Conservation (phyloP, 2,329 filamentous ascomycete species). For the Fusarium buxicola region DNA sequence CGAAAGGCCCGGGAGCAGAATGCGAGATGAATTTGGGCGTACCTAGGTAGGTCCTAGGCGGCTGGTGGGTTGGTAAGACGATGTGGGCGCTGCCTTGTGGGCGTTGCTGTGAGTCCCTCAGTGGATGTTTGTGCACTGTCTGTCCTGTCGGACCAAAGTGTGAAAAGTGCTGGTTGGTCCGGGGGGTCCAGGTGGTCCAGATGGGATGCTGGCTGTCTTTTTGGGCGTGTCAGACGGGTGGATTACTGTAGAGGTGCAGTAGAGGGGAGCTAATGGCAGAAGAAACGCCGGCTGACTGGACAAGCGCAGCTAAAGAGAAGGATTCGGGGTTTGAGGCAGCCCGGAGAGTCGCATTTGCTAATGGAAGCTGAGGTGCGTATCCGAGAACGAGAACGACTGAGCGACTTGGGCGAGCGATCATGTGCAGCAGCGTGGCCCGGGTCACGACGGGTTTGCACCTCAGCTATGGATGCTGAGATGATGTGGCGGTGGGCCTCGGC, state of each 20-base stretch:
- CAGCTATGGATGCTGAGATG: conserved; percentile 24
- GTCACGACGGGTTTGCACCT: conserved; percentile 25
- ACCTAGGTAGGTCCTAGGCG: conserved; percentile 2
- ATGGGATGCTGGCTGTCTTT: conserved; percentile 2
- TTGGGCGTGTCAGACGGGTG: conserved; percentile 33
- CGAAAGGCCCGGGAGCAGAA: conserved; percentile 38
- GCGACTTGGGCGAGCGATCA: conserved; percentile 3
- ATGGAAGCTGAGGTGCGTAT: conserved; percentile 18
- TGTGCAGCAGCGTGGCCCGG: conserved; percentile 20
- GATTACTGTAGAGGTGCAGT: conserved; percentile 13
- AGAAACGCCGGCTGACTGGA: conserved; percentile 2
- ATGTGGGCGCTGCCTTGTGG: conserved; percentile 8
- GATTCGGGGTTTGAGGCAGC: conserved; percentile 5
- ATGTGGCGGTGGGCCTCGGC: conserved; percentile 26
- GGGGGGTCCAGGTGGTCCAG: conserved; percentile 20
- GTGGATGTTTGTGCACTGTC: conserved; percentile 25
- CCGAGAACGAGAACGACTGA: conserved; percentile 31
- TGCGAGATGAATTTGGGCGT: conserved; percentile 34
- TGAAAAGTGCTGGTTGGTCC: conserved; percentile 28
- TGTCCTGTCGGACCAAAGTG: conserved; percentile 17
- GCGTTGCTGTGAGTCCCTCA: conserved; percentile 27
- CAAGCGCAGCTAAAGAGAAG: conserved; percentile 1
- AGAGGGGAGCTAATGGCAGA: conserved; percentile 15
- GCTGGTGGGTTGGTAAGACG: conserved; percentile 13
- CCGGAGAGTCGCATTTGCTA: conserved; percentile 24